Evolutionary conservation across 2,329 filamentous ascomycete species (phyloP).

Genomic region (Neofusicoccum sp.): DNA sequence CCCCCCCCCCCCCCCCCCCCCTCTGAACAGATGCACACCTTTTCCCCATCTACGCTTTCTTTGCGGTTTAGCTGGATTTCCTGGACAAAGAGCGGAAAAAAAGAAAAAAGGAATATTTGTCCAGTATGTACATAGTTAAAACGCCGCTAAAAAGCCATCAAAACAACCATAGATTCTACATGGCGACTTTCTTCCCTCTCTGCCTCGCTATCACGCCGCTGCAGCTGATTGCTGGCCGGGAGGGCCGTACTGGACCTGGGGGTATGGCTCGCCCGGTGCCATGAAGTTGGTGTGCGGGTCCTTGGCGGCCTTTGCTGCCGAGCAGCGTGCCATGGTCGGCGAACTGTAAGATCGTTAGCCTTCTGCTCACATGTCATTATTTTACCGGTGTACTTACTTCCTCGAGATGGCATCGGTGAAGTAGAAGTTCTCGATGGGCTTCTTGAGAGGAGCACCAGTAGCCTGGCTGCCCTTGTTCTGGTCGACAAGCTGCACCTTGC

Average conservation of each 20-base stretch:
- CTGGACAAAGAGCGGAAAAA: neutral
- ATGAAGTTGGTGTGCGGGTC: conserved; percentile 52
- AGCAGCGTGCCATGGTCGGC: conserved; percentile 97
- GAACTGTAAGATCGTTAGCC: conserved; percentile 59
- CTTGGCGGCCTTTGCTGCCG: conserved; percentile 75
- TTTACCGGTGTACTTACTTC: conserved; percentile 62
- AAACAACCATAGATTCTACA: neutral
- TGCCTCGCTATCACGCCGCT: conserved; percentile 12
- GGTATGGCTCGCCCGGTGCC: conserved; percentile 46
- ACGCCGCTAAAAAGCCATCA: neutral
- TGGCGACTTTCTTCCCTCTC: neutral
- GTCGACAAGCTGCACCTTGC: conserved; percentile 93
- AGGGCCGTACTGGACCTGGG: conserved; percentile 44
- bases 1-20: neutral
- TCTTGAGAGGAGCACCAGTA: conserved; percentile 73
- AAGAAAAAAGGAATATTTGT: conserved; percentile 13
- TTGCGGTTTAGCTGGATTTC: too few species aligned
- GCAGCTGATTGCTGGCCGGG: conserved; percentile 18
- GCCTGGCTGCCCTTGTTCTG: conserved; percentile 85
- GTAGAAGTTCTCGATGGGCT: conserved; percentile 93
- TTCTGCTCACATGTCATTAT: neutral
- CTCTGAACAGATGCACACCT: neutral
- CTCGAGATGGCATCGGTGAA: conserved; percentile 96
- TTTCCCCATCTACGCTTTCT: neutral
- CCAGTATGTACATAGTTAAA: conserved; percentile 15